These are phyloP conservation scores for Lavandula angustifolia DNA, from an alignment of 257 asterid genomes.

Conservation along the genomic window DNA sequence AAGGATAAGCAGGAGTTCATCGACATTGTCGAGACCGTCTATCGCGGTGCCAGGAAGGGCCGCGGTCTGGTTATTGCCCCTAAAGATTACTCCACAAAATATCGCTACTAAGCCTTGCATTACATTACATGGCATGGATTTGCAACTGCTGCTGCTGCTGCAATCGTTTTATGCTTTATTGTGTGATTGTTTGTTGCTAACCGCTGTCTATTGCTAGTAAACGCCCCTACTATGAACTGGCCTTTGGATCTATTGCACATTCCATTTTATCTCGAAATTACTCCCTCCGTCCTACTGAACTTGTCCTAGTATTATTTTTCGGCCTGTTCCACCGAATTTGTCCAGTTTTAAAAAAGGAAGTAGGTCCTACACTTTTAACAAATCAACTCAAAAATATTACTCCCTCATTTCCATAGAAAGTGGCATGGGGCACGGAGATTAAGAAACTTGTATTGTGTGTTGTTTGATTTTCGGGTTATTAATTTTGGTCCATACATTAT, in stretches of 20 bases:
- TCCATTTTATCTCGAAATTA: neutral
- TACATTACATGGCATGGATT: neutral
- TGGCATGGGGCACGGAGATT: no score
- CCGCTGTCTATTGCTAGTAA: neutral
- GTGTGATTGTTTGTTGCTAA: constrained; percentile 5
- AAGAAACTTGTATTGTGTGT: no score
- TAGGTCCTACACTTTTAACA: no score
- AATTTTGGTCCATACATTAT: no score
- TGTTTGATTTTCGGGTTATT: no score
- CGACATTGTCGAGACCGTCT: constrained; percentile 92
- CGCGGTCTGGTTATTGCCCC: constrained; percentile 99
- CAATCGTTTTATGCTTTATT: neutral
- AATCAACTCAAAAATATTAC: no score
- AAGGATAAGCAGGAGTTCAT: constrained; percentile 97
- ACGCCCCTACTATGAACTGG: neutral
- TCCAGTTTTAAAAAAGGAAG: no score
- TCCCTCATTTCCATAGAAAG: no score
- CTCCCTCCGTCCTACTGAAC: no score
- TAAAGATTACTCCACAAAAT: constrained; percentile 96
- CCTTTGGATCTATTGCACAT: neutral
- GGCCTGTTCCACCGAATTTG: no score
- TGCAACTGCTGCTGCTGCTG: neutral
- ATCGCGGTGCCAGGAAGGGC: constrained; percentile 95
- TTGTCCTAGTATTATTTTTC: no score
- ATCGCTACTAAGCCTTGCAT: constrained; percentile 52